Evolutionary conservation across 768 basidiomycete genomes (phyloP).

Genomic region (Lactarius tabidus): DNA sequence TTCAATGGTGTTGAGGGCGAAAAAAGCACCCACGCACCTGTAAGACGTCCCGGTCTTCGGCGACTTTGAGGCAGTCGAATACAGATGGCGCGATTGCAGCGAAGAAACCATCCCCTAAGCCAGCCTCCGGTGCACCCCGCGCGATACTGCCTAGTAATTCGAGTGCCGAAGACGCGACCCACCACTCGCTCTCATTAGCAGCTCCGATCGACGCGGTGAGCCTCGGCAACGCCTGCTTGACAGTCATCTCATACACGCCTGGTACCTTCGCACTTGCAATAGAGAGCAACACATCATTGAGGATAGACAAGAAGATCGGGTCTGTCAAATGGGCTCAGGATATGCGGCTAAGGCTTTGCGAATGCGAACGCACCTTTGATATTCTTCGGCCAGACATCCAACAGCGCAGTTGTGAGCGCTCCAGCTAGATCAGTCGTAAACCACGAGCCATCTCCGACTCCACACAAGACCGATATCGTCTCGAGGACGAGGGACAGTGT

Average conservation of each 20-base stretch:
- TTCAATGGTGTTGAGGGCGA: too few relatives aligned
- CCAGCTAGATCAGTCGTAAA: slow-evolving; percentile 60
- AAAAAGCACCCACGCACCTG: slow-evolving; percentile 68
- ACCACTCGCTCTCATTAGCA: slow-evolving; percentile 59
- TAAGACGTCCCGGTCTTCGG: slow-evolving; percentile 84
- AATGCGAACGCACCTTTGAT: slow-evolving; percentile 73
- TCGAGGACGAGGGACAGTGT: slow-evolving; percentile 86
- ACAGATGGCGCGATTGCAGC: slow-evolving; percentile 66
- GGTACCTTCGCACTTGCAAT: slow-evolving; percentile 62
- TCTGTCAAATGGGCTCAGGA: slow-evolving; percentile 58
- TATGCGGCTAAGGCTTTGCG: too few relatives aligned
- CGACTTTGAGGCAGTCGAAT: slow-evolving; percentile 59
- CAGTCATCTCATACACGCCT: slow-evolving; percentile 67
- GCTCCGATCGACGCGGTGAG: slow-evolving; percentile 62
- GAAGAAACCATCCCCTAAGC: slow-evolving; percentile 81
- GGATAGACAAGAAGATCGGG: slow-evolving; percentile 57
- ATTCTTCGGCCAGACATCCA: slow-evolving; percentile 84
- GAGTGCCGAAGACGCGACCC: slow-evolving; percentile 75
- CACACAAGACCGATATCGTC: slow-evolving; percentile 73
- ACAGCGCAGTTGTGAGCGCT: slow-evolving; percentile 59
- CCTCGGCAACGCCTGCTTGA: slow-evolving; percentile 67
- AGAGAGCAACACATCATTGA: slow-evolving; percentile 42
- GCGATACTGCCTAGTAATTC: slow-evolving; percentile 75
- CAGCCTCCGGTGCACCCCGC: slow-evolving; percentile 55
- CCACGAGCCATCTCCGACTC: slow-evolving; percentile 72